phyloP scores from a whole-genome alignment of 1,139 yeast species.

The Geotrichum aggregatum region DNA sequence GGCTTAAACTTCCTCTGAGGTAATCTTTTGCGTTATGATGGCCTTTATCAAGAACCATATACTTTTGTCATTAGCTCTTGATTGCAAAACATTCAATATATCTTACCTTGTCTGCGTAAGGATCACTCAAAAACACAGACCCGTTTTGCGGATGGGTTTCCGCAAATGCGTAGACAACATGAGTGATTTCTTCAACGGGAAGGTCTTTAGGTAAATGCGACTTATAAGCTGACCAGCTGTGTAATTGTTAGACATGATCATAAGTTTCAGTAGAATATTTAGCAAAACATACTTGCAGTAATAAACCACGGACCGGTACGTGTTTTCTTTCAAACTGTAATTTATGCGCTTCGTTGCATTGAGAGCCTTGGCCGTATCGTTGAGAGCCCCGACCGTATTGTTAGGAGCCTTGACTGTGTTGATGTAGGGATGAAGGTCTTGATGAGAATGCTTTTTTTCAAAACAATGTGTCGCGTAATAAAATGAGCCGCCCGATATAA shows the following conservation, averaged over 20 bases:
- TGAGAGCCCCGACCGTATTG: no score
- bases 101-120: slow-evolving; percentile 56
- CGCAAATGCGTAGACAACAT: slow-evolving; percentile 74
- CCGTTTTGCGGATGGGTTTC: slow-evolving; percentile 55
- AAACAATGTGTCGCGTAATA: no score
- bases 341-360: no score
- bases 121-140: slow-evolving; percentile 51
- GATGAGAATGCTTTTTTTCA: no score
- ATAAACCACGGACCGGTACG: slow-evolving; percentile 29
- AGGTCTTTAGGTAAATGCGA: slow-evolving; percentile 62
- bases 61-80: slow-evolving; percentile 25
- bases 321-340: neutral
- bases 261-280: neutral
- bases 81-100: neutral
- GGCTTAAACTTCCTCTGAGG: slow-evolving; percentile 52
- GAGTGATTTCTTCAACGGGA: slow-evolving; percentile 55
- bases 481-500: no score
- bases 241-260: slow-evolving; percentile 13
- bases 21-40: slow-evolving; percentile 23
- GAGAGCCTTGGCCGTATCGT: no score
- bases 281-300: slow-evolving; percentile 26
- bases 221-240: slow-evolving; percentile 73
- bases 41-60: slow-evolving; percentile 23
- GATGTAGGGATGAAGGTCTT: no score
- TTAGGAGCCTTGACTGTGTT: no score